Evolutionary conservation across 495 filamentous ascomycete species (phyloP).

Genomic region (Penicillium parvum): DNA sequence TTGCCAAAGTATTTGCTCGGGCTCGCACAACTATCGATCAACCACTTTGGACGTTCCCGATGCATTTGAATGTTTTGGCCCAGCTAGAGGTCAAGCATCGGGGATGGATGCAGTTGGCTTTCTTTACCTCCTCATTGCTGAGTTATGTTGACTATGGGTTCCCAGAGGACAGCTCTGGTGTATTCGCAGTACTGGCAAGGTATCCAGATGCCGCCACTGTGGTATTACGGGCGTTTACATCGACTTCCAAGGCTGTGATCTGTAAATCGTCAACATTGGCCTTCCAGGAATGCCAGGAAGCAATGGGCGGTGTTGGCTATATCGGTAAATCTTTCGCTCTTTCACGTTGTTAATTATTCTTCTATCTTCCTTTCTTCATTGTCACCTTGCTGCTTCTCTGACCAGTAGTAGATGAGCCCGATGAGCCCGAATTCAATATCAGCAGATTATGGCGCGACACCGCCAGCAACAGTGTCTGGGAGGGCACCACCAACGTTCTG

Average conservation of each 20-base stretch:
- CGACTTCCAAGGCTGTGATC: constrained; percentile 57
- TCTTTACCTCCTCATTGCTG: constrained; percentile 55
- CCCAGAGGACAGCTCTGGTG: constrained; percentile 1
- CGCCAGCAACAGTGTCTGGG: constrained; percentile 63
- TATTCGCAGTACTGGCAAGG: constrained; percentile 14
- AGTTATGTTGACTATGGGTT: constrained; percentile 46
- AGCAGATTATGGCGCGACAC: constrained; percentile 60
- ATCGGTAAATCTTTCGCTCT: constrained; percentile 37
- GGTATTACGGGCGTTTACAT: constrained; percentile 59
- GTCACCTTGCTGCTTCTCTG: no score
- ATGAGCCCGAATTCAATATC: constrained; percentile 52
- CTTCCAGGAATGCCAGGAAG: constrained; percentile 60
- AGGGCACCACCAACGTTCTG: constrained; percentile 68
- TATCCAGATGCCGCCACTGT: constrained; percentile 19
- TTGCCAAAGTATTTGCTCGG: constrained; percentile 52
- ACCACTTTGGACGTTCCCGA: constrained; percentile 47
- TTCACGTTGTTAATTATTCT: no score
- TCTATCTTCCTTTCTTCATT: no score
- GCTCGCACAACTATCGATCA: constrained; percentile 46
- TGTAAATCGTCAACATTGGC: constrained; percentile 51
- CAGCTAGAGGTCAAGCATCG: constrained; percentile 48
- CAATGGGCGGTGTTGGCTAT: constrained; percentile 68
- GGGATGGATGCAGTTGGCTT: constrained; percentile 53
- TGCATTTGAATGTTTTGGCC: constrained; percentile 58
- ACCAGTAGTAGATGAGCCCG: constrained; percentile 23